phyloP scores from a whole-genome alignment of 2,329 filamentous ascomycete genomes.

The Didymella keratinophila region DNA sequence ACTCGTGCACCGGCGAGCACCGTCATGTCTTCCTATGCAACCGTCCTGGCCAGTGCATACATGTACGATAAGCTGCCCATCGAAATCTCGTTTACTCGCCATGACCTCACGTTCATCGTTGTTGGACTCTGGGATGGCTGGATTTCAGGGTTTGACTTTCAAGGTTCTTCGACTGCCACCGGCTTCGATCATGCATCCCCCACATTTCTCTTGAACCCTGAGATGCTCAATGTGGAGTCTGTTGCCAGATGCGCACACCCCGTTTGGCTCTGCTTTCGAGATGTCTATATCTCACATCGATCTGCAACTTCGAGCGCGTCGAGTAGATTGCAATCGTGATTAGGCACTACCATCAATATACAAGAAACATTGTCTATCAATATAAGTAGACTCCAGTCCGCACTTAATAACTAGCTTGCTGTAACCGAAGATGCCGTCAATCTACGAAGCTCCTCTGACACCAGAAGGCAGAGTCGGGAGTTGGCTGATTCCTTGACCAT shows the following conservation, averaged over 20 bases:
- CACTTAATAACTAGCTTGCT: not conserved
- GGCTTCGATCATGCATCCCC: not conserved
- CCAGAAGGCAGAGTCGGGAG: not conserved
- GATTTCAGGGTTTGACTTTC: no score
- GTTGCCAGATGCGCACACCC: not conserved
- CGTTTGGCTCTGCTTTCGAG: not conserved
- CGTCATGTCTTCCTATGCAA: constrained; percentile 7
- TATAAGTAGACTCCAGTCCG: not conserved
- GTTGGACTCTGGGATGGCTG: no score
- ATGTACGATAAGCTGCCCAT: not conserved
- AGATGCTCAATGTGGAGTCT: not conserved
- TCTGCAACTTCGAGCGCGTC: not conserved
- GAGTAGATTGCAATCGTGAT: not conserved
- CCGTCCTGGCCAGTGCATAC: constrained; percentile 10
- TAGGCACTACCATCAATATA: not conserved
- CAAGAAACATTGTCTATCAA: not conserved
- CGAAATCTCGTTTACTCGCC: not conserved
- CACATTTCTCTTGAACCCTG: constrained; percentile 1
- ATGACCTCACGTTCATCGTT: not conserved
- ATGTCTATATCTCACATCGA: not conserved
- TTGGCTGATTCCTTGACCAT: not conserved
- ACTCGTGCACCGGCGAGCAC: constrained; percentile 1
- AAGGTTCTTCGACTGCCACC: not conserved
- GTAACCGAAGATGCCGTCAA: no score
- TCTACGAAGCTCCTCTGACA: not conserved